These are phyloP conservation scores for Polysphondylium violaceum DNA, from an alignment of 78 protist species.

Conservation along the genomic window DNA sequence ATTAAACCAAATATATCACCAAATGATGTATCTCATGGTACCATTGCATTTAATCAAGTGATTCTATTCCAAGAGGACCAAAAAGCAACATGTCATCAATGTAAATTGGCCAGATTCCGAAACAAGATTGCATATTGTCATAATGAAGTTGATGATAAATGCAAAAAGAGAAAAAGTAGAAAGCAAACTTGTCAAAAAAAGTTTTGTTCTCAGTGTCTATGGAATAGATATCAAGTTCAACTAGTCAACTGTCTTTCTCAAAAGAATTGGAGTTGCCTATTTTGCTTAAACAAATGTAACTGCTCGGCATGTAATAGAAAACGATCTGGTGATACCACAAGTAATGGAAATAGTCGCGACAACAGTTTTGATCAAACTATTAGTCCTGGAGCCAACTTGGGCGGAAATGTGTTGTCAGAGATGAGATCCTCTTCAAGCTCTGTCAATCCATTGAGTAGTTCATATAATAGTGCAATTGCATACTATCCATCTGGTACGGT, in stretches of 20 bases:
- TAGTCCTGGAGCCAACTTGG: not conserved
- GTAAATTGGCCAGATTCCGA: slow-evolving; percentile 47
- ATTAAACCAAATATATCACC: not conserved
- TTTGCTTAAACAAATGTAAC: slow-evolving; percentile 29
- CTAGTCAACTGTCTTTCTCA: slow-evolving; percentile 15
- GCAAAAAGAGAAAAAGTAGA: slow-evolving; percentile 2
- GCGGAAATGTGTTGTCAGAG: not conserved
- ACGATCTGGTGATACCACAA: not conserved
- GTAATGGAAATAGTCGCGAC: not conserved
- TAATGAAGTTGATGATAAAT: not conserved
- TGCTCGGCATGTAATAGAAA: slow-evolving; percentile 55
- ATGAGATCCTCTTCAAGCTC: not conserved
- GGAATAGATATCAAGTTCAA: slow-evolving; percentile 51
- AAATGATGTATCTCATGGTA: slow-evolving; percentile 43
- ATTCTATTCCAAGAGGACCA: slow-evolving; percentile 14
- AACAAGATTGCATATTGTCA: slow-evolving; percentile 60
- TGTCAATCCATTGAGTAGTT: not conserved
- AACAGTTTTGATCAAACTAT: not conserved
- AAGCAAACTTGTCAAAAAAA: slow-evolving; percentile 40
- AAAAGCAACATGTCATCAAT: slow-evolving; percentile 71
- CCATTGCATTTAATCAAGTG: slow-evolving; percentile 58
- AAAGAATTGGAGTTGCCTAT: slow-evolving; percentile 34
- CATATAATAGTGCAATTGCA: not conserved
- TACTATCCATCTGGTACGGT: no score
- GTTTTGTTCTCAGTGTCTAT: slow-evolving; percentile 54